These are phyloP conservation scores for Fusarium clavum DNA, from an alignment of 2,329 filamentous ascomycete species.

Conservation along the genomic window DNA sequence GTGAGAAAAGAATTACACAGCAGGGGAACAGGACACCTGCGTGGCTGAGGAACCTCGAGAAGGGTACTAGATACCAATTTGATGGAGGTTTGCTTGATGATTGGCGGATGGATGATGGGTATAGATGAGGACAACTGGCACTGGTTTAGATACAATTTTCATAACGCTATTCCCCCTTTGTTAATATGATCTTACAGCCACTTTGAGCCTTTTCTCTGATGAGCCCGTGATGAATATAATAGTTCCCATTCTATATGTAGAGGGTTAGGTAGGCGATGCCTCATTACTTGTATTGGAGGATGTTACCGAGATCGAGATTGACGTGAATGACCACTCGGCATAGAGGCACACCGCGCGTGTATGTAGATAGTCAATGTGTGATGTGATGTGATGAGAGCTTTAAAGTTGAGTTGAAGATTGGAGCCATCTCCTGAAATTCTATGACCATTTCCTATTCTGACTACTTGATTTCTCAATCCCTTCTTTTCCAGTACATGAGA, in stretches of 20 bases:
- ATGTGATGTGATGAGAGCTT: background rate
- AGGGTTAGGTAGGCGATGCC: background rate
- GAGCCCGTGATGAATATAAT: background rate
- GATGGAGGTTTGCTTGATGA: conserved; percentile 2
- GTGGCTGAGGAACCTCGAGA: conserved; percentile 4
- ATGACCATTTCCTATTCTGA: conserved; percentile 29
- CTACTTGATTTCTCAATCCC: conserved; percentile 23
- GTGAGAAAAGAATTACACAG: background rate
- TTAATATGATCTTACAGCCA: conserved; percentile 15
- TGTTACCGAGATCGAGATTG: background rate
- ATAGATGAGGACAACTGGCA: conserved; percentile 40
- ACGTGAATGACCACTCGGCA: background rate
- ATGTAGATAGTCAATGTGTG: background rate
- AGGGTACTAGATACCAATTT: conserved; percentile 11
- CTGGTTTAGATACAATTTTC: conserved; percentile 46
- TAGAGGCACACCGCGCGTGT: background rate
- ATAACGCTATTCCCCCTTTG: conserved; percentile 41
- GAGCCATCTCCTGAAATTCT: conserved; percentile 16
- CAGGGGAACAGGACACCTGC: background rate
- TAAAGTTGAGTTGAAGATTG: conserved; percentile 10
- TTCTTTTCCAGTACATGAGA: conserved; percentile 4
- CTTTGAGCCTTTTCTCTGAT: conserved; percentile 9
- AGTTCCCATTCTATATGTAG: background rate
- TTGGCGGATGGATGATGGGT: conserved; percentile 9
- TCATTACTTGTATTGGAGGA: background rate